Evolutionary conservation across 2,329 filamentous ascomycete species (phyloP).

Genomic region (Aureobasidium pullulans): DNA sequence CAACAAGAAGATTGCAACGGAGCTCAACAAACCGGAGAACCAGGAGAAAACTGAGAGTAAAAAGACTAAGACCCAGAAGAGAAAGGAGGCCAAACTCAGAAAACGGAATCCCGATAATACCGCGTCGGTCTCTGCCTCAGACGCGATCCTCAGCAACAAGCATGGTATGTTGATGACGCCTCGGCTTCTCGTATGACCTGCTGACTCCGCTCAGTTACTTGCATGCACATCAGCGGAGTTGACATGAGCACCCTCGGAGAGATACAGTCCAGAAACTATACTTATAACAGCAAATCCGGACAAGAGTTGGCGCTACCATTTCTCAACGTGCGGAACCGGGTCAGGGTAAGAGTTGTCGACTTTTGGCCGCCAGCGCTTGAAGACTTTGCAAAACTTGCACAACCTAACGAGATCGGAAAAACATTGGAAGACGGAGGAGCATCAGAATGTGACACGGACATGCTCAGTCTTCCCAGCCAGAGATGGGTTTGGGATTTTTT

Average conservation of each 20-base stretch:
- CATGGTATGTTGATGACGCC: not conserved
- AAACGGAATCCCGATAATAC: slow-evolving; percentile 25
- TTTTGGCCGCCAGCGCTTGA: slow-evolving; percentile 64
- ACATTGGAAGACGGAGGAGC: not conserved
- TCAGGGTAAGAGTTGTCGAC: slow-evolving; percentile 70
- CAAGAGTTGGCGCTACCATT: slow-evolving; percentile 55
- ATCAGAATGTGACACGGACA: slow-evolving; percentile 24
- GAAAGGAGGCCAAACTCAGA: slow-evolving; percentile 25
- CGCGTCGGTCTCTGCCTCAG: not conserved
- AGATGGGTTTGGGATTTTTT: slow-evolving; percentile 80
- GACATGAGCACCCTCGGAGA: slow-evolving; percentile 35
- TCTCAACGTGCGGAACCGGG: slow-evolving; percentile 62
- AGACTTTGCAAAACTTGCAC: slow-evolving; percentile 53
- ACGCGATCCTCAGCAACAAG: not conserved
- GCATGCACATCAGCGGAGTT: slow-evolving; percentile 35
- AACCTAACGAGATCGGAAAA: not conserved
- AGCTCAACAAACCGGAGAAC: slow-evolving; percentile 23
- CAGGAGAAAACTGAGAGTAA: too few relatives aligned
- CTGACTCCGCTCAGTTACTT: slow-evolving; percentile 35
- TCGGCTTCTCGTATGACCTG: not conserved
- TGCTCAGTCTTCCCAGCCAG: slow-evolving; percentile 24
- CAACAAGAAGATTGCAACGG: not conserved
- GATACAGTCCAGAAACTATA: slow-evolving; percentile 34
- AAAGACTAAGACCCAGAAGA: slow-evolving; percentile 21
- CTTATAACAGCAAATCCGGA: not conserved